Evolutionary conservation across 345 rosid species (phyloP).

Genomic region (Populus euphratica): DNA sequence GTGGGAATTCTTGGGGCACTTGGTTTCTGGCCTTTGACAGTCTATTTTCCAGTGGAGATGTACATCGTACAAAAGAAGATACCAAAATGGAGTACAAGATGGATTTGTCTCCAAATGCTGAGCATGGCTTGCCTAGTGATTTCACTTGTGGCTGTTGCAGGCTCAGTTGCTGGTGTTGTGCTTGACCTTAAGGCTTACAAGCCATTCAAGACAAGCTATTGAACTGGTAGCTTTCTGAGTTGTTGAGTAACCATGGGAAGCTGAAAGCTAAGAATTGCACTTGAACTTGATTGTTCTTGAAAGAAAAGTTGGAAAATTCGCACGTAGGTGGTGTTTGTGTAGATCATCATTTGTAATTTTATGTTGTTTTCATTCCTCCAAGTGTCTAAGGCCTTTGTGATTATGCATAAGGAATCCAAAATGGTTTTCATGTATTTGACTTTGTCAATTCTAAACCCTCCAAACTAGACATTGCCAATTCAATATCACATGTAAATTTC

Average conservation of each 20-base stretch:
- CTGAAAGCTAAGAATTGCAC: neutral
- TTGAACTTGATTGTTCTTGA: neutral
- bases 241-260: neutral
- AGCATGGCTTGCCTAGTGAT: neutral
- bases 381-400: neutral
- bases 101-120: neutral
- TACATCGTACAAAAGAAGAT: neutral
- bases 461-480: neutral
- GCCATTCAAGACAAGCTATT: neutral
- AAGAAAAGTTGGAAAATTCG: neutral
- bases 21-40: slow-evolving; percentile 5
- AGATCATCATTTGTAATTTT: neutral
- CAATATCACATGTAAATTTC: neutral
- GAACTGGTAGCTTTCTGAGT: neutral
- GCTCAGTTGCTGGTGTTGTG: neutral
- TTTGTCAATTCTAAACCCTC: neutral
- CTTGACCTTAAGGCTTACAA: slow-evolving; percentile 1
- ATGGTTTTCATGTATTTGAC: neutral
- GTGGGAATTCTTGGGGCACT: slow-evolving; percentile 4
- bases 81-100: neutral
- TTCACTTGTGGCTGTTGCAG: neutral
- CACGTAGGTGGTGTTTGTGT: neutral
- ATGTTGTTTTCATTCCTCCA: neutral
- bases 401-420: neutral
- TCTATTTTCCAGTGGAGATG: slow-evolving; percentile 10